Evolutionary conservation across 2,329 filamentous ascomycete species (phyloP), one percentile per base, ranked within the genome.

Genomic region (Microascus cirrosus): DNA sequence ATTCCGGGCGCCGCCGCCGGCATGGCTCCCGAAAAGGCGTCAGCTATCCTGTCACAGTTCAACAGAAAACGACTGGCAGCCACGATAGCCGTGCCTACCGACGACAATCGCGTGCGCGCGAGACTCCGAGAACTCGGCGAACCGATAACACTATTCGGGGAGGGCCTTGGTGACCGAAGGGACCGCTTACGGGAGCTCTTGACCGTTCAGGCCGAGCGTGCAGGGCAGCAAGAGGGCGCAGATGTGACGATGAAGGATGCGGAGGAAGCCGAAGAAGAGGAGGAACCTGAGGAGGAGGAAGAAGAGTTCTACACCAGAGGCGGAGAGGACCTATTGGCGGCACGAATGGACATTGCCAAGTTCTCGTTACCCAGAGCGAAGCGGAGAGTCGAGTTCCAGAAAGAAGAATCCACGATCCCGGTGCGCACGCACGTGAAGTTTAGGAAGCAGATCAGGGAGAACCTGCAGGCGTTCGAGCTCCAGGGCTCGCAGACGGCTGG

Each of bases 281-380:
- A 82, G 4, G 83, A 84, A 20, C 84, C 82, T 54, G 85, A 79
- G 2, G 89, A 92, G 57, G 84, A 86, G 64, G 89, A 95, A 63
- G 91, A 97, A 67, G 94, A 99, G 65, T 99, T 96, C 71, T 99
- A 96, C 70, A 96, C 93, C 0, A 82, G 88, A 64, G 94, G 94
- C 2, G 83, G 85, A 1, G 77, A 82, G 3, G 85, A 86, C 48
- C 76, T 99, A 25, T 73, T 96, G 4, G 78, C 87, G 55, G 89
- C 90, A 1, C 81, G 94, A 60, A 83, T 85, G 65, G 81, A 86
- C 28, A 91, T 99, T 61, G 90, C 92, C 7, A 78, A 81, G 53
- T 97, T 86, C 70, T 95, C 91, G 6, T 73, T 99, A 54, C 90
- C 91, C 1, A 80, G 90, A 58, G 89, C 94, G 55, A 90, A 89